Conservation (phyloP, 2,329 filamentous ascomycete genomes). For the Pseudogymnoascus sp. region DNA sequence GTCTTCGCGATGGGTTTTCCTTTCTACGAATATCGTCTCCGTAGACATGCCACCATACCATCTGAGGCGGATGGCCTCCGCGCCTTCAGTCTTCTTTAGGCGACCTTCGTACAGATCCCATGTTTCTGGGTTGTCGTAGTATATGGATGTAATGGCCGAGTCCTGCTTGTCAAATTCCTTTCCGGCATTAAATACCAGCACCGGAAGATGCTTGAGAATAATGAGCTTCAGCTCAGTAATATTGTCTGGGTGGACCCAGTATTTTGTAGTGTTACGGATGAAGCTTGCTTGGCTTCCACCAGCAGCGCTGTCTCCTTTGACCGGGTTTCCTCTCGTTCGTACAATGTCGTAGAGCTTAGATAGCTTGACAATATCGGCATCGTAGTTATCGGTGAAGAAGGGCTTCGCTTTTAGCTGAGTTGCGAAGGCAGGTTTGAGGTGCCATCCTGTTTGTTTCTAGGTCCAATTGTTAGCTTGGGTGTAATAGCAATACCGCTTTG, state of each 20-base stretch:
- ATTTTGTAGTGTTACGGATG: constrained; percentile 94
- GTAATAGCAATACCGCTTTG: background rate
- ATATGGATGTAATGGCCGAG: constrained; percentile 94
- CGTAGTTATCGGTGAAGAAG: constrained; percentile 98
- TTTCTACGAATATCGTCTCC: constrained; percentile 92
- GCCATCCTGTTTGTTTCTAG: constrained; percentile 89
- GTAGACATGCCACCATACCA: constrained; percentile 98
- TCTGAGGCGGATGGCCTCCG: constrained; percentile 87
- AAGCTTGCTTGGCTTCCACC: constrained; percentile 93
- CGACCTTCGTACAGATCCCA: constrained; percentile 94
- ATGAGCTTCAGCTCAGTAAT: constrained; percentile 97
- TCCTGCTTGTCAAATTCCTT: constrained; percentile 92
- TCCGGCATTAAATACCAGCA: constrained; percentile 92
- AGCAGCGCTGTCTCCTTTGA: constrained; percentile 84
- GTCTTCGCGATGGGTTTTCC: constrained; percentile 96
- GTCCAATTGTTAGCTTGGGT: background rate
- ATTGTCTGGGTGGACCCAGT: constrained; percentile 98
- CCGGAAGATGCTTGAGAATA: constrained; percentile 92
- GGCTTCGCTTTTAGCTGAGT: constrained; percentile 89
- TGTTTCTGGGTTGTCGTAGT: constrained; percentile 89
- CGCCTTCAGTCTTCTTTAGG: constrained; percentile 94
- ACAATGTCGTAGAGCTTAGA: constrained; percentile 94
- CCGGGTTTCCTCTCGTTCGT: constrained; percentile 82
- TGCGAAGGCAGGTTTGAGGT: constrained; percentile 92
- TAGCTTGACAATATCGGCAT: constrained; percentile 87